A percentile compares a stretch with the other conserved stretches of the same genome.
Evolutionary conservation across 768 basidiomycete species (phyloP).

Genomic region (Amanita brunnescens): DNA sequence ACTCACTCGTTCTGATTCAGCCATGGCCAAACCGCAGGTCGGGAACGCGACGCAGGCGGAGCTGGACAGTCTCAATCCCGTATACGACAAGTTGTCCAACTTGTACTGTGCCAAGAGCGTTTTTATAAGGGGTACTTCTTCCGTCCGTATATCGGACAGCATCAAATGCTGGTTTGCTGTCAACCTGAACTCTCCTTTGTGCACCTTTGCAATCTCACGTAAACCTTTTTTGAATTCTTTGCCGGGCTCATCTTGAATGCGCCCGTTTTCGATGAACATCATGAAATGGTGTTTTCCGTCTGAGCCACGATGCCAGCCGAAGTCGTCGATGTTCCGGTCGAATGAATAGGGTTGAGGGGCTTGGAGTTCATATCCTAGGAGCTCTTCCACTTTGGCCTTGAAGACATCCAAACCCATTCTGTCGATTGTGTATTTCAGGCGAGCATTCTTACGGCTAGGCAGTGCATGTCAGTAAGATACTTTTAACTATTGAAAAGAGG

Average conservation of each 20-base stretch:
- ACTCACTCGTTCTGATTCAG: constrained; percentile 46
- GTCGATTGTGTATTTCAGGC: constrained; percentile 96
- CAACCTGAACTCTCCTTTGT: constrained; percentile 89
- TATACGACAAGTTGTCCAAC: constrained; percentile 77
- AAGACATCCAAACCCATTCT: constrained; percentile 86
- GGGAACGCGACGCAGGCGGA: constrained; percentile 98
- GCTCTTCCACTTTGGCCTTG: constrained; percentile 84
- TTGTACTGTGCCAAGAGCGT: constrained; percentile 72
- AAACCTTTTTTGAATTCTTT: constrained; percentile 89
- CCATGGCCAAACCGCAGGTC: constrained; percentile 64
- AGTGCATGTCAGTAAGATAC: background rate
- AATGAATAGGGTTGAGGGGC: constrained; percentile 75
- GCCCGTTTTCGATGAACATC: constrained; percentile 95
- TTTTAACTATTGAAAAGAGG: background rate
- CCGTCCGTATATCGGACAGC: constrained; percentile 71
- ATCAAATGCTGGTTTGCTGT: constrained; percentile 95
- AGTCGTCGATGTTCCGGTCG: constrained; percentile 87
- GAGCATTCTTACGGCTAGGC: constrained; percentile 68
- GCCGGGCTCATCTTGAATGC: constrained; percentile 89
- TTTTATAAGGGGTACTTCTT: constrained; percentile 74
- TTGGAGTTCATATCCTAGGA: constrained; percentile 68
- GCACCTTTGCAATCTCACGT: constrained; percentile 85
- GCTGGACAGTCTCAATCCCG: constrained; percentile 75
- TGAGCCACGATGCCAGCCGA: constrained; percentile 84
- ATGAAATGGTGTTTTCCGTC: constrained; percentile 90